These are phyloP conservation scores for Hebeloma cylindrosporum DNA, from an alignment of 768 basidiomycete species.

Conservation along the genomic window DNA sequence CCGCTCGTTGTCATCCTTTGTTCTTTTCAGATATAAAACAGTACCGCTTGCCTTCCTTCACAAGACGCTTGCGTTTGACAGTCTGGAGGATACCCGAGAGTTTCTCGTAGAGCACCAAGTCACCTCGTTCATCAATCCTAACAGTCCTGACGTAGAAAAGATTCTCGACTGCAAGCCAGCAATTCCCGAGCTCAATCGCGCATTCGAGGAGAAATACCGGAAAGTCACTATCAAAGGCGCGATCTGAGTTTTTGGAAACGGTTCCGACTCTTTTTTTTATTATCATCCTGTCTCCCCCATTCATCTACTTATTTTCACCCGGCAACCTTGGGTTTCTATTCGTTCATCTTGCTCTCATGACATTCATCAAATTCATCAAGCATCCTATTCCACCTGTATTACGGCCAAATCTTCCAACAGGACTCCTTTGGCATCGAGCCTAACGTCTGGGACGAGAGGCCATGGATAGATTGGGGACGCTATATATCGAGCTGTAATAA, in stretches of 20 bases:
- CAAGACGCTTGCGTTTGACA: constrained; percentile 83
- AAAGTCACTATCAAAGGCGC: constrained; percentile 92
- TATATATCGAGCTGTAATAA: constrained; percentile 13
- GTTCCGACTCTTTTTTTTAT: constrained; percentile 1
- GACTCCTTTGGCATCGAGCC: too few species aligned
- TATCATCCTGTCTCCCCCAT: constrained; percentile 4
- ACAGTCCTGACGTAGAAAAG: constrained; percentile 60
- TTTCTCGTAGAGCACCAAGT: constrained; percentile 73
- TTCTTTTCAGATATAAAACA: constrained; percentile 66
- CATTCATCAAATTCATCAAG: too few species aligned
- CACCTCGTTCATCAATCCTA: constrained; percentile 57
- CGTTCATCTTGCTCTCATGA: too few species aligned
- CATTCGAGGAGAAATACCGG: constrained; percentile 78
- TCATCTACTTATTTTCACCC: too few species aligned
- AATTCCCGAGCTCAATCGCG: constrained; percentile 53
- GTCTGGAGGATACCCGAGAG: constrained; percentile 53
- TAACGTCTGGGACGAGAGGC: too few species aligned
- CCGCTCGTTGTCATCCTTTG: constrained; percentile 5
- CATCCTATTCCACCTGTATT: too few species aligned
- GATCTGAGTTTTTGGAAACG: constrained; percentile 48
- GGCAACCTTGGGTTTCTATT: too few species aligned
- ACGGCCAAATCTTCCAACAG: too few species aligned
- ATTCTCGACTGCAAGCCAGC: constrained; percentile 71
- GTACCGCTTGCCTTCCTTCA: constrained; percentile 76
- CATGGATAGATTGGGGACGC: constrained; percentile 3